Base-by-base conservation (phyloP, 2,329 filamentous ascomycete species). In the Penicillium sp. region DNA sequence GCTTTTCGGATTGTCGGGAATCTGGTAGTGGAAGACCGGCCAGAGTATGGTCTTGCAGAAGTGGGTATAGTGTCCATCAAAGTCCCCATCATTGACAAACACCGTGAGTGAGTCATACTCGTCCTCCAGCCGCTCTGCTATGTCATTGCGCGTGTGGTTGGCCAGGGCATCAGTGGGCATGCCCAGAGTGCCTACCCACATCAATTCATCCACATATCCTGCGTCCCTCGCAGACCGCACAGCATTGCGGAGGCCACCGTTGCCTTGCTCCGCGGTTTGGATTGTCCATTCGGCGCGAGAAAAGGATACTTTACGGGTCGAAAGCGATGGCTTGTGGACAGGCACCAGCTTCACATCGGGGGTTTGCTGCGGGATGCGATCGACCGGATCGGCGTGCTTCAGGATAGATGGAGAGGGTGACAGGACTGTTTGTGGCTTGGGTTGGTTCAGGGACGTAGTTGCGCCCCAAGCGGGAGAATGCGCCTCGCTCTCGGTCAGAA, bases 11-110 rank as follows among this genome's bases (percentile, higher is more conserved):
- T 94, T 93, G 60, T 96, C 92, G 0, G 90, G 92, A 42, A 96
- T 94, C 65, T 95, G 89, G 63, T 96, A 96, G 66, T 96, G 89
- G 65, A 96, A 94, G 43, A 95, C 89, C 1, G 90, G 90, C 90
- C 90, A 96, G 5, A 96, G 73, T 38, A 96, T 95, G 10, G 90
- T 87, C 70, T 96, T 96, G 80, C 89, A 95, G 61, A 92, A 96
- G 65, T 95, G 89, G 9, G 83, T 79, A 59, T 96, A 96, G 66
- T 95, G 89, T 1, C 89, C 88, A 56, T 95, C 84, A 59, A 95
- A 88, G 64, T 96, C 89, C 59, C 84, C 87, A 67, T 96, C 90
- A 44, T 80, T 84, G 62, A 85, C 84, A 61, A 84, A 94, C 22
- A 95, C 88, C 2, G 84, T 80, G 49, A 94, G 65, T 54, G 86